A percentile compares a stretch with the other conserved stretches of the same genome.
Evolutionary conservation across 169 alveolate species (phyloP).

Genomic region (Cyclospora cayetanensis): DNA sequence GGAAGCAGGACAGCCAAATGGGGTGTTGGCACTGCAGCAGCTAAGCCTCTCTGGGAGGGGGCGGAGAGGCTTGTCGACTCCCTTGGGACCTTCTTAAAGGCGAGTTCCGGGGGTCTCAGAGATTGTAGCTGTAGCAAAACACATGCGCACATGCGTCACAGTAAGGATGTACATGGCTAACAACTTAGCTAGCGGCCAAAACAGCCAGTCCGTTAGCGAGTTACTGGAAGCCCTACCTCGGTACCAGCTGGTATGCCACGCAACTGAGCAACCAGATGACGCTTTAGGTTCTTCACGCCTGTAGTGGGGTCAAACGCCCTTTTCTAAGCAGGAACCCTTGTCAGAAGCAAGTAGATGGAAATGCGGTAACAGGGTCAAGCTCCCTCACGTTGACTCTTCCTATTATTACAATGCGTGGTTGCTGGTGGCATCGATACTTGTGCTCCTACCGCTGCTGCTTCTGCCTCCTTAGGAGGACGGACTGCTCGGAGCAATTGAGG

Average conservation of each 20-base stretch:
- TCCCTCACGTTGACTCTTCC: too few relatives aligned
- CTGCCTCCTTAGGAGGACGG: slow-evolving; percentile 5
- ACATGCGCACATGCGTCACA: too few relatives aligned
- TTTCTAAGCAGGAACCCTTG: too few relatives aligned
- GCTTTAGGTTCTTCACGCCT: too few relatives aligned
- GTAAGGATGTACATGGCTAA: too few relatives aligned
- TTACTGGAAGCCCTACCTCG: background rate
- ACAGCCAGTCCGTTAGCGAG: background rate
- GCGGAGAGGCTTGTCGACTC: background rate
- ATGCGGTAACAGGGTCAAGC: too few relatives aligned
- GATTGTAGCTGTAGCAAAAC: too few relatives aligned
- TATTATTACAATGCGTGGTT: too few relatives aligned
- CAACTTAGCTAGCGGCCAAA: background rate
- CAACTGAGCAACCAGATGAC: too few relatives aligned
- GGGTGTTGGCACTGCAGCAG: background rate
- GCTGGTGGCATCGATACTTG: slow-evolving; percentile 10
- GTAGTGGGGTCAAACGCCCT: too few relatives aligned
- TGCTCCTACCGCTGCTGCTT: slow-evolving; percentile 58
- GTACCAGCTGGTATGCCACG: too few relatives aligned
- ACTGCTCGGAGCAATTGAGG: slow-evolving; percentile 37
- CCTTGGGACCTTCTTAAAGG: background rate
- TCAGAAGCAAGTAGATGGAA: too few relatives aligned
- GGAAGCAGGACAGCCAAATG: background rate
- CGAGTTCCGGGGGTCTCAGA: background rate
- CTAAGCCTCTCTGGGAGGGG: background rate